These are phyloP conservation scores for Fusarium xylarioides DNA, from an alignment of 2,329 filamentous ascomycete genomes.

Conservation along the genomic window DNA sequence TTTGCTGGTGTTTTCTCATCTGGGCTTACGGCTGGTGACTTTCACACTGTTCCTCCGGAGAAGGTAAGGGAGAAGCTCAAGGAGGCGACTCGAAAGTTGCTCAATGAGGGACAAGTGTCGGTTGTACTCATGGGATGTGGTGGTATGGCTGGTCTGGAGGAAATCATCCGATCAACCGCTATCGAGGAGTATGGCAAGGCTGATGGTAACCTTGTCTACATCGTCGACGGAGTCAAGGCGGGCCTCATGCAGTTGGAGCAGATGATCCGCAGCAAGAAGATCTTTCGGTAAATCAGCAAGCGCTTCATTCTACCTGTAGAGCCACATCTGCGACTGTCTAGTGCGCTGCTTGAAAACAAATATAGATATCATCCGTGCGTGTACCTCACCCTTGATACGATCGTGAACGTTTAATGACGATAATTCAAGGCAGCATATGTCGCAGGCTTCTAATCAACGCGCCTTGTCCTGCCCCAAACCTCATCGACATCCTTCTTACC, in stretches of 20 bases:
- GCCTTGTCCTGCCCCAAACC: slow-evolving; percentile 80
- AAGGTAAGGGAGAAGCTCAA: slow-evolving; percentile 73
- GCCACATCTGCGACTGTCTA: slow-evolving; percentile 2
- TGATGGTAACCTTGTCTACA: slow-evolving; percentile 64
- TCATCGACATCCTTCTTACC: slow-evolving; percentile 86
- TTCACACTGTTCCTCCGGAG: slow-evolving; percentile 74
- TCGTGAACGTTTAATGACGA: not conserved
- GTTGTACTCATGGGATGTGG: slow-evolving; percentile 88
- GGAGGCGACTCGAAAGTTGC: slow-evolving; percentile 72
- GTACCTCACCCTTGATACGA: not conserved
- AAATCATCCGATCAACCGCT: slow-evolving; percentile 76
- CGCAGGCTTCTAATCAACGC: slow-evolving; percentile 54
- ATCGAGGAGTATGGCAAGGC: slow-evolving; percentile 69
- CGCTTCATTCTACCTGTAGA: slow-evolving; percentile 6
- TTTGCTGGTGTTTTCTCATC: slow-evolving; percentile 88
- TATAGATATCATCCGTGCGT: not conserved
- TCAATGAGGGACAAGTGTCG: slow-evolving; percentile 65
- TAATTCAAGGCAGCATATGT: not conserved
- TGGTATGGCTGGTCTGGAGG: slow-evolving; percentile 87
- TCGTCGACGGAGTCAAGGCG: slow-evolving; percentile 83
- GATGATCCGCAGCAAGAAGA: slow-evolving; percentile 54
- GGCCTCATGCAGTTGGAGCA: slow-evolving; percentile 71
- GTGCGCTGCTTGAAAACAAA: slow-evolving; percentile 3
- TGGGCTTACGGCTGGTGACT: slow-evolving; percentile 79
- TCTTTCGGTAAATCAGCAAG: slow-evolving; percentile 46